Evolutionary conservation across 768 basidiomycete species (phyloP), one percentile per base, ranked within the genome.

Genomic region (Podaxis rugospora): DNA sequence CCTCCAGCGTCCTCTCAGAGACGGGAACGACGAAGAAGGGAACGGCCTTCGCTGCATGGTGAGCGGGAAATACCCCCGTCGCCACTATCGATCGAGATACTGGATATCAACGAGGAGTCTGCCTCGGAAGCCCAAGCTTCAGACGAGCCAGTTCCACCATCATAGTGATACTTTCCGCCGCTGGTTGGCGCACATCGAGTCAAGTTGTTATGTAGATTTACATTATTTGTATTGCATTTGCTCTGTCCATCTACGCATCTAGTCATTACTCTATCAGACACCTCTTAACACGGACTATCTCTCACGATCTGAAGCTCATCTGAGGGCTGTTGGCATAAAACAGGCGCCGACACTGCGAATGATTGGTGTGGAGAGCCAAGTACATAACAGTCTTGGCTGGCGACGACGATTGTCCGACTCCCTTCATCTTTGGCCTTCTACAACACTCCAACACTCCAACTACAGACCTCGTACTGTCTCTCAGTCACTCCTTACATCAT

Each of bases 1-100:
- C 75, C 78, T 11, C 66, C 74, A 35, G 64, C 75, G 4, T 61
- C 68, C n/a, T 65, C 74, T 10, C 78, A 76, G 64, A 70, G 81
- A 61, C 65, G 74, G 40, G 68, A 78, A 47, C 69, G 78, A 64
- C 73, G 76, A 51, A 71, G 75, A 61, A 73, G 42, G 74, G 74
- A 53, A 67, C 64, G 39, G 63, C 62, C n/a, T 59, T 67, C 40
- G 65, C 46, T 54, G 25, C 59, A 69, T 28, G 62, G 54, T 28
- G 71, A 67, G 4, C 63, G 67, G 28, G 74, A 75, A 18, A 61
- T 69, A 13, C 71, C 71, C 14, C 69, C 69, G 11, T 75, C 76
- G 46, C 74, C 74, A 16, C 59, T 75, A 44, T 67, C 69, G 11
- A 66, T 63, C 32, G 72, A 76, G 68, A 75, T 76, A 42, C 63